phyloP scores from a whole-genome alignment of 257 asterid species.

The Marsdenia floribunda region DNA sequence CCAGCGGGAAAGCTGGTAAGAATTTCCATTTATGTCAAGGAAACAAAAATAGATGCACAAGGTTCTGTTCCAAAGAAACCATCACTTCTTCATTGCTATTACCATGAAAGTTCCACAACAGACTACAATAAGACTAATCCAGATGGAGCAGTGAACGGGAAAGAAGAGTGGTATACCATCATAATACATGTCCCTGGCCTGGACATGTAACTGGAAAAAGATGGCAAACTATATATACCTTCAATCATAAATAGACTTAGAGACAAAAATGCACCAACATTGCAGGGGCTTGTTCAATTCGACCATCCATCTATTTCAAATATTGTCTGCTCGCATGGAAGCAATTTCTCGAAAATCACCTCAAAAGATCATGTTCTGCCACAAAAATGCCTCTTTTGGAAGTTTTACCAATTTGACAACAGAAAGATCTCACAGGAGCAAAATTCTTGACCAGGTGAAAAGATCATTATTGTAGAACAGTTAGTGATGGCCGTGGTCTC shows the following conservation, averaged over 20 bases:
- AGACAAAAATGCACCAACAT: neutral
- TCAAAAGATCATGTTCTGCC: neutral
- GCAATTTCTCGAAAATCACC: neutral
- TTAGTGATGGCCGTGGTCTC: conserved; percentile 64
- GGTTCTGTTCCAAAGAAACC: neutral
- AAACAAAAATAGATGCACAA: neutral
- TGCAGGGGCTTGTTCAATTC: neutral
- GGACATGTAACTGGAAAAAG: neutral
- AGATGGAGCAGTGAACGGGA: neutral
- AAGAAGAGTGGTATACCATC: neutral
- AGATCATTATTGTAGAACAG: conserved; percentile 32
- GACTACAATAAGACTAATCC: neutral
- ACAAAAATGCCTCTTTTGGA: neutral
- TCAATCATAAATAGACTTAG: neutral
- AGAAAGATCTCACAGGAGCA: neutral
- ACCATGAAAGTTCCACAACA: neutral
- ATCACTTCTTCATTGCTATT: neutral
- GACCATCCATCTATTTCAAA: neutral
- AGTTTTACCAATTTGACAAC: neutral
- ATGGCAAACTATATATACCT: neutral
- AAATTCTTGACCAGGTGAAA: neutral
- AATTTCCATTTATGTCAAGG: neutral
- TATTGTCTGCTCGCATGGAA: neutral
- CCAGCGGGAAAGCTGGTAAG: neutral
- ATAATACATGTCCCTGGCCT: neutral